These are phyloP conservation scores for Dalbergia oliveri DNA, from an alignment of 306 rosid species.

Conservation along the genomic window DNA sequence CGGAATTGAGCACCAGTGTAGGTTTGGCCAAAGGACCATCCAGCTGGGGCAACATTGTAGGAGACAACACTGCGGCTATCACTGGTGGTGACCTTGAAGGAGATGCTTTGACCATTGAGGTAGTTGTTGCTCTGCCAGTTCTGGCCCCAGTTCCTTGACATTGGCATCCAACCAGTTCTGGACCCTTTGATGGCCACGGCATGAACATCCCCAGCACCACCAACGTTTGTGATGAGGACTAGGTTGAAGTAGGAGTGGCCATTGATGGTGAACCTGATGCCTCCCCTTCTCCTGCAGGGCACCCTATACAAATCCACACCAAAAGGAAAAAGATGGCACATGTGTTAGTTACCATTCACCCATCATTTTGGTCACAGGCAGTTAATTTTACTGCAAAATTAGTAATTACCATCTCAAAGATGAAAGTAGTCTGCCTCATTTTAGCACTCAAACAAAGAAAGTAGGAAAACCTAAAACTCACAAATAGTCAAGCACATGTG, in stretches of 20 bases:
- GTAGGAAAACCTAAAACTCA: conserved; percentile 40
- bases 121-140: conserved; percentile 96
- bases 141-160: conserved; percentile 99
- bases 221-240: conserved; percentile 92
- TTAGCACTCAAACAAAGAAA: conserved; percentile 8
- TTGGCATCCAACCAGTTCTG: conserved; percentile 80
- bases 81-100: conserved; percentile 92
- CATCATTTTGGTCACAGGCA: neutral
- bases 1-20: conserved; percentile 85
- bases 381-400: neutral
- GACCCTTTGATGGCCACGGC: conserved; percentile 81
- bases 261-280: conserved; percentile 90
- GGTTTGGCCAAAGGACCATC: conserved; percentile 99
- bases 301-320: conserved; percentile 62
- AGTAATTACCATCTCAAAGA: neutral
- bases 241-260: conserved; percentile 98
- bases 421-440: conserved; percentile 1
- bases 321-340: too few species aligned
- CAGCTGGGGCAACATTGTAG: conserved; percentile 77
- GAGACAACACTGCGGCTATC: conserved; percentile 77
- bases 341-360: neutral
- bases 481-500: conserved; percentile 1
- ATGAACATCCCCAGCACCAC: conserved; percentile 97
- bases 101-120: conserved; percentile 88
- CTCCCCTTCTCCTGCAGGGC: conserved; percentile 89